Evolutionary conservation across 2,329 filamentous ascomycete genomes (phyloP).

Genomic region (Ophiostoma sp.): DNA sequence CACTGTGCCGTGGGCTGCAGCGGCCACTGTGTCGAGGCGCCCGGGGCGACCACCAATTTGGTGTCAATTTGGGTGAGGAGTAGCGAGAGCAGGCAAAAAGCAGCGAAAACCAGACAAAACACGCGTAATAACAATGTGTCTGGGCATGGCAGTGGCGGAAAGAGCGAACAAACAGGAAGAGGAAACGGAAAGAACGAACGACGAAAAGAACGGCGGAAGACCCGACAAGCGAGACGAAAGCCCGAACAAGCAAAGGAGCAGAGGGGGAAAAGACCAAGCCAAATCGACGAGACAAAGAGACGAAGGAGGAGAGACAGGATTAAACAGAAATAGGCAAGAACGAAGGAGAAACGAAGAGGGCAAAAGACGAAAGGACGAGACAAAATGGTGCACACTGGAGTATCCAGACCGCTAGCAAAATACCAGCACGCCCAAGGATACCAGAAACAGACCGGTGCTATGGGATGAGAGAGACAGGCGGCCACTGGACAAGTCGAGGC

Average conservation of each 20-base stretch:
- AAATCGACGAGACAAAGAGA: not conserved
- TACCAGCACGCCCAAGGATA: conserved; percentile 3
- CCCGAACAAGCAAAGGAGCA: not conserved
- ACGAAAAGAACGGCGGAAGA: not conserved
- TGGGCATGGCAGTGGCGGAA: conserved; percentile 4
- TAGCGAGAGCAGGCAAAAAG: not conserved
- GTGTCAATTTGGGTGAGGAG: not conserved
- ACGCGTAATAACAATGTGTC: not conserved
- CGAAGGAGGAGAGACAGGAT: not conserved
- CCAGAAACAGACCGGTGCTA: not conserved
- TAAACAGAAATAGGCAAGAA: not conserved
- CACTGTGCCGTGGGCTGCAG: not conserved
- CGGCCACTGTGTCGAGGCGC: conserved; percentile 18
- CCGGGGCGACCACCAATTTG: not conserved
- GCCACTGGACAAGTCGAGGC: not conserved
- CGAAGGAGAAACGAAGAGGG: not conserved
- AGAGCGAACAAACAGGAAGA: not conserved
- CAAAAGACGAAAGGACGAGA: not conserved
- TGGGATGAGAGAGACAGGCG: conserved; percentile 1
- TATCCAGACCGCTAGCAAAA: conserved; percentile 7
- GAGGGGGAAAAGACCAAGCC: not conserved
- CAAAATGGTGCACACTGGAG: not conserved
- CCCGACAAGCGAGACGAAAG: not conserved
- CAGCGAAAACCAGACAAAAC: conserved; percentile 8
- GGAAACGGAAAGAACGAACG: not conserved